phyloP scores from a whole-genome alignment of 257 asterid genomes.

The Solanum paucissectum region DNA sequence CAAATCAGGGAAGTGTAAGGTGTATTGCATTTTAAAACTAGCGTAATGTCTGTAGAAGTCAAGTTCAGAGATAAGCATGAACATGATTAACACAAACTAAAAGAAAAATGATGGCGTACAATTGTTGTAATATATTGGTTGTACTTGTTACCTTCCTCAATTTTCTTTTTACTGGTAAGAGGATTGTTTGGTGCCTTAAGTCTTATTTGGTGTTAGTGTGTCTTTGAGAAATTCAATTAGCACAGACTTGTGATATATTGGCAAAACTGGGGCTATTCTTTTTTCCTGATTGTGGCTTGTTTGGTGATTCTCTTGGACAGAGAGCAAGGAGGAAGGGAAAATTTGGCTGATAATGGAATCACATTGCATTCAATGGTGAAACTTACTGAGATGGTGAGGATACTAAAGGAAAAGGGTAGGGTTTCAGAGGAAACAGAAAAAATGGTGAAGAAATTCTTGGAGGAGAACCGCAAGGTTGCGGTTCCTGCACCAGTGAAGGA shows the following conservation, averaged over 20 bases:
- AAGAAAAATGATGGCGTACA: neutral
- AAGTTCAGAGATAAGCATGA: neutral
- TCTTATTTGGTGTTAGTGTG: neutral
- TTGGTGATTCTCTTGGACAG: slow-evolving; percentile 25
- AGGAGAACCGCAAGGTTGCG: slow-evolving; percentile 67
- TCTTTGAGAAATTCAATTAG: neutral
- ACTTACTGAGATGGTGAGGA: slow-evolving; percentile 79
- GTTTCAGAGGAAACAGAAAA: slow-evolving; percentile 83
- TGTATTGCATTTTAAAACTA: neutral
- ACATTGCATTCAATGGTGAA: slow-evolving; percentile 83
- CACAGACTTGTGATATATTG: neutral
- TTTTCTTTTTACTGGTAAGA: neutral
- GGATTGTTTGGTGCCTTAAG: neutral
- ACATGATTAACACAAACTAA: neutral
- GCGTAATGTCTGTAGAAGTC: neutral
- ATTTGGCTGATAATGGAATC: slow-evolving; percentile 81
- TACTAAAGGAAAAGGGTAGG: slow-evolving; percentile 79
- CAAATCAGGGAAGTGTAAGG: neutral
- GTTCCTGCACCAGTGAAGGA: slow-evolving; percentile 31
- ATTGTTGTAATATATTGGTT: neutral
- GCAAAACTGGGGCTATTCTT: neutral
- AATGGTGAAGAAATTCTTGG: slow-evolving; percentile 68
- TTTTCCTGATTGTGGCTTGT: neutral
- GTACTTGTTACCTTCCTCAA: neutral
- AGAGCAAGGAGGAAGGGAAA: slow-evolving; percentile 98